Evolutionary conservation across 352 stramenopile species (phyloP).

Genomic region (Saprolegnia diclina): DNA sequence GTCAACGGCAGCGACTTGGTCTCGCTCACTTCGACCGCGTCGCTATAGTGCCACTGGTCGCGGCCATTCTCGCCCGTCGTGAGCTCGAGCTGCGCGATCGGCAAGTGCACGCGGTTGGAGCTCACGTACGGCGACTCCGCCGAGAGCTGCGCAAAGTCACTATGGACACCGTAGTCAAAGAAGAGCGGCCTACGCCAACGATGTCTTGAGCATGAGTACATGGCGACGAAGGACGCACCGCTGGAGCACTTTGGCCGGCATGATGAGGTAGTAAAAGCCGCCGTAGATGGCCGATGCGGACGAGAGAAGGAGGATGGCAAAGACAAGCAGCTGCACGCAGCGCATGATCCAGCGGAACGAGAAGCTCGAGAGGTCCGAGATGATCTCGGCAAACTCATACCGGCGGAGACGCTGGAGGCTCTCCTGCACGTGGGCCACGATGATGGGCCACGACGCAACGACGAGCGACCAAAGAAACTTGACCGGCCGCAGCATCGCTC

Average conservation of each 20-base stretch:
- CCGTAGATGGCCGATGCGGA: slow-evolving; percentile 60
- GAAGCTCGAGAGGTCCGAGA: slow-evolving; percentile 19
- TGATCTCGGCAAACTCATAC: slow-evolving; percentile 10
- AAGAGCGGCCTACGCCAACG: slow-evolving; percentile 3
- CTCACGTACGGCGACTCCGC: not conserved
- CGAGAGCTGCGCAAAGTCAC: not conserved
- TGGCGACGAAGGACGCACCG: slow-evolving; percentile 43
- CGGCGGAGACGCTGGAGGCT: not conserved
- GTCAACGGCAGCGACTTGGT: slow-evolving; percentile 33
- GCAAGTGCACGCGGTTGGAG: slow-evolving; percentile 34
- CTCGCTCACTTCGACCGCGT: not conserved
- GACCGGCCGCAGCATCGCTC: not conserved
- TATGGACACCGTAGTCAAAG: slow-evolving; percentile 67
- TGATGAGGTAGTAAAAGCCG: slow-evolving; percentile 69
- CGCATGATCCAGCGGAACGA: slow-evolving; percentile 17
- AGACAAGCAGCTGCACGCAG: slow-evolving; percentile 35
- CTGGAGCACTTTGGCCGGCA: slow-evolving; percentile 69
- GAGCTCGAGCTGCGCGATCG: slow-evolving; percentile 50
- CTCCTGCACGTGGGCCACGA: slow-evolving; percentile 5
- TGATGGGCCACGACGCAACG: slow-evolving; percentile 6
- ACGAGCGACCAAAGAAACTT: slow-evolving; percentile 8
- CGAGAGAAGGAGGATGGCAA: slow-evolving; percentile 41
- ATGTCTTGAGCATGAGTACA: not conserved
- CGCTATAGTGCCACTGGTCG: slow-evolving; percentile 11
- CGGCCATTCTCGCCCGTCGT: slow-evolving; percentile 13